These are phyloP conservation scores for Backusella westeae DNA, from an alignment of 192 early-diverging fungal species.

Conservation along the genomic window DNA sequence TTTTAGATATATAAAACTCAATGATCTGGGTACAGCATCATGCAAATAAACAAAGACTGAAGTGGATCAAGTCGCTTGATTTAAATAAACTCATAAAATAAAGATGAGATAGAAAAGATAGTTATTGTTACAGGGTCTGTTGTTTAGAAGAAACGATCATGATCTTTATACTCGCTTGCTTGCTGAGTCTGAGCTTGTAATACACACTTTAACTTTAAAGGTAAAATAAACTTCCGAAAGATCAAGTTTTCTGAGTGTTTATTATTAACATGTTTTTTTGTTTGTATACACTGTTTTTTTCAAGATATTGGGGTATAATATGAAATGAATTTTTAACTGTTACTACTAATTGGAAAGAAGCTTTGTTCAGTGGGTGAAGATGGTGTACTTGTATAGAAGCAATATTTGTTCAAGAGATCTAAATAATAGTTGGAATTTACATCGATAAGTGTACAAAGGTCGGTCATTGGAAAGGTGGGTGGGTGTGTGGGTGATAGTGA, in stretches of 20 bases:
- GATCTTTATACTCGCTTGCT: background rate
- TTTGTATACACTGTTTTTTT: background rate
- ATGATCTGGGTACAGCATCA: too few species aligned
- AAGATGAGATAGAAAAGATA: too few species aligned
- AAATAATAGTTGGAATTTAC: constrained; percentile 45
- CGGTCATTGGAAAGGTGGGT: background rate
- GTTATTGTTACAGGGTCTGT: too few species aligned
- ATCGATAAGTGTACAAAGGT: constrained; percentile 17
- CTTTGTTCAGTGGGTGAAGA: constrained; percentile 8
- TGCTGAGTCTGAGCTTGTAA: background rate
- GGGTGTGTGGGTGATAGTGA: constrained; percentile 1
- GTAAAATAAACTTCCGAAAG: background rate
- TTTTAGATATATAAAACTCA: too few species aligned
- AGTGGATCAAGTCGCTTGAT: too few species aligned
- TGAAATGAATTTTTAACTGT: background rate
- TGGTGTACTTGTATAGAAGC: constrained; percentile 44
- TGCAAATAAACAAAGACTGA: too few species aligned
- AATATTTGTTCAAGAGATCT: constrained; percentile 55
- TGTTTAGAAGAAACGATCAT: too few species aligned
- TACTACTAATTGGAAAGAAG: constrained; percentile 1
- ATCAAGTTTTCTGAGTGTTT: background rate
- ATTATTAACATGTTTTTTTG: background rate
- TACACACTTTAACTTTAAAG: background rate
- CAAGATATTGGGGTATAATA: background rate
- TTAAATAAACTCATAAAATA: too few species aligned